Base-by-base conservation (phyloP, 2,329 filamentous ascomycete species). In the Claviceps paspali region DNA sequence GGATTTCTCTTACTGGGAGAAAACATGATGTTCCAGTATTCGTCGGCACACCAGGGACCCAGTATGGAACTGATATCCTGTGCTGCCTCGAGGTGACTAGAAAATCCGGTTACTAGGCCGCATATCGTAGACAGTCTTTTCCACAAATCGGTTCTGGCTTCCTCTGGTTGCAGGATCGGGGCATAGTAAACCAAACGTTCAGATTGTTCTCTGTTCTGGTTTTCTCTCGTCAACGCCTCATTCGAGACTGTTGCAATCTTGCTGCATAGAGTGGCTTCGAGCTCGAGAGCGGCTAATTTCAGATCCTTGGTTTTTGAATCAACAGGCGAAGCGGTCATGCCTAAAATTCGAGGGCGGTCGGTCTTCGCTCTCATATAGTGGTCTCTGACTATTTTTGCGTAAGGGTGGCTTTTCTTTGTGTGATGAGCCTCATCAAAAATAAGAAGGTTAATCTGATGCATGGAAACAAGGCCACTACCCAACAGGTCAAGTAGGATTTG, bases 341-440 rank as follows among this genome's bases (percentile, higher is more conserved):
- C 88, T 46, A 98, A 82, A 15, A 98, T 77, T 27, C 78, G 79
- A 4, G 91, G 91, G 4, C 76, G 68, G 0, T 54, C 44, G 1
- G 65, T 59, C 1, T 54, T 47, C 22, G 67, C 62, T 2, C 67
- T 57, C 2, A 74, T 49, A 50, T 95, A 96, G 47, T 83, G 86
- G 41, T 93, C 81, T 48, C 82, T 86, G 59, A 98, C 83, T 41
- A 98, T 91, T 21, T 75, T 71, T 15, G 88, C 84, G 52, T 94
- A 98, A 0, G 84, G 71, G 50, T 98, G 91, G 36, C 86, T 82
- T 54, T 88, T 92, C 59, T 98, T 98, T 0, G 88, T 77, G 51
- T 96, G 91, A 50, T 98, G 91, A 5, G 87, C 91, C 57, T 98
- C 91, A 50, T 98, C 91, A 46, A 98, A 94, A 41, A 96, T 77